Evolutionary conservation across 306 rosid species (phyloP).

Genomic region (Abrus precatorius): DNA sequence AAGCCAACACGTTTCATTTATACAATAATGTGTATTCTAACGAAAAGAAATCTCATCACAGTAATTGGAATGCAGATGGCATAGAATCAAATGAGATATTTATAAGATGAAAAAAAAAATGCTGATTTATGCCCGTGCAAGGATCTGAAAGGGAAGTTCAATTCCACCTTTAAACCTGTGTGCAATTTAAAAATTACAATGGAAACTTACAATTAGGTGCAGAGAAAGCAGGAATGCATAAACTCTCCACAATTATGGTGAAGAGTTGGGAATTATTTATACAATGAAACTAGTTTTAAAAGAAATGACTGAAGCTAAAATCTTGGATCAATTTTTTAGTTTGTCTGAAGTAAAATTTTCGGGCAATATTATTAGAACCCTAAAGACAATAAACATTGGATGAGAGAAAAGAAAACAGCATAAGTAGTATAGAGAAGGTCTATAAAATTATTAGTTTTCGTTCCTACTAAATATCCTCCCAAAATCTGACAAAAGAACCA

Average conservation of each 20-base stretch:
- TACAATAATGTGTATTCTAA: background rate
- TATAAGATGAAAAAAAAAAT: background rate
- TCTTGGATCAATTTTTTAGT: background rate
- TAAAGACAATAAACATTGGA: background rate
- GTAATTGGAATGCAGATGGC: conserved; percentile 1
- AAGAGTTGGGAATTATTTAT: too few relatives aligned
- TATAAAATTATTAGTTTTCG: background rate
- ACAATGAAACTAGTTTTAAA: too few relatives aligned
- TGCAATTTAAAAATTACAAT: too few relatives aligned
- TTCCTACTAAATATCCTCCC: background rate
- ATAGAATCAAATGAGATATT: background rate
- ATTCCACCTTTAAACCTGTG: too few relatives aligned
- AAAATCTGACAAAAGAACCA: background rate
- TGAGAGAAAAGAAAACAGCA: background rate
- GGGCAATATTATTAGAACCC: conserved; percentile 1
- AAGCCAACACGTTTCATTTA: conserved; percentile 10
- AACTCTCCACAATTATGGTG: too few relatives aligned
- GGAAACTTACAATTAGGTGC: too few relatives aligned
- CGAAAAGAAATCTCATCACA: conserved; percentile 4
- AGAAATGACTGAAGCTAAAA: background rate
- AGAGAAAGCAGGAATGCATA: too few relatives aligned
- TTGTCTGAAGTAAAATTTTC: background rate
- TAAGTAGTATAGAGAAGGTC: background rate
- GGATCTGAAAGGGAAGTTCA: too few relatives aligned
- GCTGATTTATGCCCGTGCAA: too few relatives aligned